Conservation (phyloP, 2,329 filamentous ascomycete genomes). For the Alternaria sp. region DNA sequence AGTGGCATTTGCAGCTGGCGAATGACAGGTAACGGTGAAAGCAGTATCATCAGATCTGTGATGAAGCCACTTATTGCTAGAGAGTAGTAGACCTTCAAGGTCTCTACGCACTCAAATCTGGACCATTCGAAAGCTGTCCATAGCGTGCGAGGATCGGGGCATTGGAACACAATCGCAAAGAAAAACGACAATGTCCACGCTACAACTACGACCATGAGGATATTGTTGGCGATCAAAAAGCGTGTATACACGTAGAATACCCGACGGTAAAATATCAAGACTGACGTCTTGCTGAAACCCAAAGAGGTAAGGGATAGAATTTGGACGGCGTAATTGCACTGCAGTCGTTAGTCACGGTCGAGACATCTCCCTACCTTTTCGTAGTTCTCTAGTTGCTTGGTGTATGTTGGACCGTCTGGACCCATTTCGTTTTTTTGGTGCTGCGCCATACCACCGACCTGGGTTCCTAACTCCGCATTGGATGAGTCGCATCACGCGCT, state of each 20-base stretch:
- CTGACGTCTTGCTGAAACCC: constrained; percentile 6
- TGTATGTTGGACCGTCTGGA: constrained; percentile 3
- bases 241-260: constrained; percentile 2
- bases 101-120: neutral
- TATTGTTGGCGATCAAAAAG: neutral
- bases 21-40: constrained; percentile 1
- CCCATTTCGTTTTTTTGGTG: constrained; percentile 3
- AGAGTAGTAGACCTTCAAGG: neutral
- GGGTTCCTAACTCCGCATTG: neutral
- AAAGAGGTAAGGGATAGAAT: neutral
- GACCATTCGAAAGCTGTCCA: constrained; percentile 8
- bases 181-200: constrained; percentile 7
- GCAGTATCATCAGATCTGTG: constrained; percentile 1
- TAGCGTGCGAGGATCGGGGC: neutral
- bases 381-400: neutral
- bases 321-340: constrained; percentile 2
- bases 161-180: constrained; percentile 3
- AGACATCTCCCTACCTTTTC: neutral
- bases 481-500: neutral
- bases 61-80: constrained; percentile 4
- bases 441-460: constrained; percentile 5
- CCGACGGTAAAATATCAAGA: constrained; percentile 11
- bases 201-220: constrained; percentile 2
- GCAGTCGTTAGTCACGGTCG: neutral
- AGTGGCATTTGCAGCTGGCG: constrained; percentile 6